phyloP scores from a whole-genome alignment of 140 eudicot genomes.

The Flaveria floridana region DNA sequence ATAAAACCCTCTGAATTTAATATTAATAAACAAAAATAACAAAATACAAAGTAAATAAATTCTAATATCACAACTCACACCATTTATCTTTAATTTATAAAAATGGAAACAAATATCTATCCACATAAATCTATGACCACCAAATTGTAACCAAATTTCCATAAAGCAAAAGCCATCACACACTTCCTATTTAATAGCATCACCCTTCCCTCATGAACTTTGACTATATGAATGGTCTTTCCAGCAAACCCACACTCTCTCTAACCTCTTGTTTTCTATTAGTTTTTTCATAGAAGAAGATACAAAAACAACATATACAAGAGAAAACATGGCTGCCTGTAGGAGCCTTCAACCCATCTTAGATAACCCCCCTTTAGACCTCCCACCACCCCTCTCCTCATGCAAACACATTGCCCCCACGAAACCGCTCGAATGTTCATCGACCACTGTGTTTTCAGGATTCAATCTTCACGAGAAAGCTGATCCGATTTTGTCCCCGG shows the following conservation, averaged over 20 bases:
- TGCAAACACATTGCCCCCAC: conserved; percentile 35
- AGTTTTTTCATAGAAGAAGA: conserved; percentile 15
- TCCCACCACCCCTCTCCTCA: conserved; percentile 34
- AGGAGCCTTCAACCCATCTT: conserved; percentile 59
- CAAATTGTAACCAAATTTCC: conserved; percentile 25
- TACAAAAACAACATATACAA: conserved; percentile 16
- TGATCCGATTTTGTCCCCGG: conserved; percentile 13
- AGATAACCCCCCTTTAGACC: conserved; percentile 43
- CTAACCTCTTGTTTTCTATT: conserved; percentile 31
- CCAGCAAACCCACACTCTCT: conserved; percentile 21
- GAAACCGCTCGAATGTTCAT: conserved; percentile 16
- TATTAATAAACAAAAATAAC: too few species aligned
- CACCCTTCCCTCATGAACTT: conserved; percentile 33
- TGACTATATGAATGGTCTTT: conserved; percentile 41
- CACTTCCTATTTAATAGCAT: conserved; percentile 42
- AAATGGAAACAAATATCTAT: conserved; percentile 29
- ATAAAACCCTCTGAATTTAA: too few species aligned
- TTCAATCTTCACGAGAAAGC: conserved; percentile 30
- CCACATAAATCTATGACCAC: conserved; percentile 37
- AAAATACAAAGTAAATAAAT: too few species aligned
- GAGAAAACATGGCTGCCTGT: conserved; percentile 59
- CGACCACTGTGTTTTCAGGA: conserved; percentile 36
- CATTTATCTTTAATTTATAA: background rate
- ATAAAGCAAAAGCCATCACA: conserved; percentile 38
- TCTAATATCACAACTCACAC: background rate